phyloP scores from a whole-genome alignment of 2,329 filamentous ascomycete genomes.

The Falciphora oryzae region DNA sequence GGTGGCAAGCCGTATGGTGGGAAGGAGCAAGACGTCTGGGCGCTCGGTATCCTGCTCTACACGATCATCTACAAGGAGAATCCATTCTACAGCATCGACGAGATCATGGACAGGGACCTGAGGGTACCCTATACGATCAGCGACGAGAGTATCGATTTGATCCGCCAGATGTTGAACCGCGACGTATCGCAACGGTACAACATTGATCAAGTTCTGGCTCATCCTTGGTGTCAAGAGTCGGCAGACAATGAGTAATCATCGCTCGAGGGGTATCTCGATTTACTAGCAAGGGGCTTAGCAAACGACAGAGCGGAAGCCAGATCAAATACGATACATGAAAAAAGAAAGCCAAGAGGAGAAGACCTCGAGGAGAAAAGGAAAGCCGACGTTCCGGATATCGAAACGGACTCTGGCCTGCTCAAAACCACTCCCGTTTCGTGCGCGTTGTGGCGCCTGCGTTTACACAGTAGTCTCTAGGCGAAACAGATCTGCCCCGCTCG shows the following conservation, averaged over 20 bases:
- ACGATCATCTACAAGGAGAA: constrained; percentile 99
- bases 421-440: no score
- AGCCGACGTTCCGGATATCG: neutral
- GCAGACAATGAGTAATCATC: neutral
- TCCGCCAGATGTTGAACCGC: constrained; percentile 86
- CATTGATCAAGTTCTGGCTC: constrained; percentile 83
- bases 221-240: constrained; percentile 63
- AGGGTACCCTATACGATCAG: constrained; percentile 84
- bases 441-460: no score
- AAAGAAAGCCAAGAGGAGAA: no score
- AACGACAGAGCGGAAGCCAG: neutral
- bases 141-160: constrained; percentile 87
- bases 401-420: neutral
- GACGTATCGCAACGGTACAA: constrained; percentile 76
- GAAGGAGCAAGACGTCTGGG: constrained; percentile 98
- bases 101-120: constrained; percentile 96
- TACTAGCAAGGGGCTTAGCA: neutral
- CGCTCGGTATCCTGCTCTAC: constrained; percentile 91
- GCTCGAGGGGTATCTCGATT: no score
- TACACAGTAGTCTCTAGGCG: no score
- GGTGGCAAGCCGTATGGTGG: constrained; percentile 87
- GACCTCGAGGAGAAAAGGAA: no score
- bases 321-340: neutral
- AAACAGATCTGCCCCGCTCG: no score
- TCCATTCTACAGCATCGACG: constrained; percentile 96